Conservation (phyloP, 106 monocot genomes). For the Dioscorea alata region DNA sequence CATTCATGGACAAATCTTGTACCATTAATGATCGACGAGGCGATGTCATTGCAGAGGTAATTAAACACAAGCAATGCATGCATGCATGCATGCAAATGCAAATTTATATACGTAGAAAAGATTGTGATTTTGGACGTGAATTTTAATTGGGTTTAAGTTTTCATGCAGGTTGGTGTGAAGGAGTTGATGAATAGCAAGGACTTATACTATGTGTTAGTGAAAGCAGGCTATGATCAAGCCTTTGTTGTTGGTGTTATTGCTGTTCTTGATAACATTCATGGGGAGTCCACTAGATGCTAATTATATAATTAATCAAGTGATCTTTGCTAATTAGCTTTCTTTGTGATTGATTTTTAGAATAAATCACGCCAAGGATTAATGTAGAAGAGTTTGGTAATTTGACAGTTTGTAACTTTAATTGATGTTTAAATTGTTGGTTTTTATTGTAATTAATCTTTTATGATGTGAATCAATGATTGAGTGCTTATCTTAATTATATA, state of each 20-base stretch:
- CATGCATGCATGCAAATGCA: not conserved
- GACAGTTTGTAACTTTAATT: too few species aligned
- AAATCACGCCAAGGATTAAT: too few species aligned
- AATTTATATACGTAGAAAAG: not conserved
- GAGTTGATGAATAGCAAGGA: constrained; percentile 34
- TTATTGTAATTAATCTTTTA: too few species aligned
- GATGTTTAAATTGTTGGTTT: too few species aligned
- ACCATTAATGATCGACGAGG: constrained; percentile 44
- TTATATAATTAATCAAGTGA: not conserved
- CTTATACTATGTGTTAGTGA: constrained; percentile 50
- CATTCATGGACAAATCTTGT: constrained; percentile 50
- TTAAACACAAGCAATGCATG: not conserved
- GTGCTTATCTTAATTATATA: too few species aligned
- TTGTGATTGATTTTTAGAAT: too few species aligned
- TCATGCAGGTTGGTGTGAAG: constrained; percentile 21
- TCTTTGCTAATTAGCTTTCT: too few species aligned
- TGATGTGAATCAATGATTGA: too few species aligned
- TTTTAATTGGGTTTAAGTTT: not conserved
- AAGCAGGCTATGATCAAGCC: constrained; percentile 63
- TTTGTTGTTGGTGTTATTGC: constrained; percentile 60
- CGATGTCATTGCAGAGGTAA: constrained; percentile 52
- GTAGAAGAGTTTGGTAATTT: too few species aligned
- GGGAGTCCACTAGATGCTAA: constrained; percentile 60
- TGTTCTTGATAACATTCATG: constrained; percentile 66
- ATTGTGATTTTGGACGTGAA: not conserved